Percentiles rank a stretch among this genome's conserved stretches.
These are phyloP conservation scores for Larix kaempferi DNA, from an alignment of 75 land plant genomes.

Conservation along the genomic window DNA sequence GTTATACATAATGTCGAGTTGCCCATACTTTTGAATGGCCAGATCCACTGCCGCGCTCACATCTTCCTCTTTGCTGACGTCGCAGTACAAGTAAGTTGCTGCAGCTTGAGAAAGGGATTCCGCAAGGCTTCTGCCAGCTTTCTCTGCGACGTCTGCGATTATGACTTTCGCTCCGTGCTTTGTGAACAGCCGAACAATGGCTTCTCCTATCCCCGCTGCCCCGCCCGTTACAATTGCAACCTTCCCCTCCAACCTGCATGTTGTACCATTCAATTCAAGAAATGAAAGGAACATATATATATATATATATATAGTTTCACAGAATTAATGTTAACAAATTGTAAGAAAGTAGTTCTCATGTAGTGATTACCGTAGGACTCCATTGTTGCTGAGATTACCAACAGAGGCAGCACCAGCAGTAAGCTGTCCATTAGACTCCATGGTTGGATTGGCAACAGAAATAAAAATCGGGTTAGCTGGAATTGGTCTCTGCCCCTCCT, in stretches of 20 bases:
- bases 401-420: too few species aligned
- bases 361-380: too few species aligned
- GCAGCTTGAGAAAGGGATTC: background rate
- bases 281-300: too few species aligned
- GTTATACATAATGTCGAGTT: conserved; percentile 74
- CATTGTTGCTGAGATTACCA: too few species aligned
- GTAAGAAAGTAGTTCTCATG: too few species aligned
- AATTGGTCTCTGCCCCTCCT: too few species aligned
- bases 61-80: conserved; percentile 66
- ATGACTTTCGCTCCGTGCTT: conserved; percentile 41
- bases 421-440: too few species aligned
- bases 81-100: conserved; percentile 29
- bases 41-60: conserved; percentile 50
- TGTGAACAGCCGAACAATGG: conserved; percentile 38
- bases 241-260: conserved; percentile 45
- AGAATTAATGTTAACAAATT: too few species aligned
- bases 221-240: conserved; percentile 65
- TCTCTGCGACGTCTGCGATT: conserved; percentile 40
- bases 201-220: conserved; percentile 58
- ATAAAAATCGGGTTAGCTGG: too few species aligned
- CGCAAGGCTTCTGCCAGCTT: conserved; percentile 8
- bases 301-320: too few species aligned
- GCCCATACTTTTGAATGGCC: conserved; percentile 42
- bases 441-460: too few species aligned
- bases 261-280: background rate